Evolutionary conservation across 148 eudicot species (phyloP).

Genomic region (Mesembryanthemum crystallinum): DNA sequence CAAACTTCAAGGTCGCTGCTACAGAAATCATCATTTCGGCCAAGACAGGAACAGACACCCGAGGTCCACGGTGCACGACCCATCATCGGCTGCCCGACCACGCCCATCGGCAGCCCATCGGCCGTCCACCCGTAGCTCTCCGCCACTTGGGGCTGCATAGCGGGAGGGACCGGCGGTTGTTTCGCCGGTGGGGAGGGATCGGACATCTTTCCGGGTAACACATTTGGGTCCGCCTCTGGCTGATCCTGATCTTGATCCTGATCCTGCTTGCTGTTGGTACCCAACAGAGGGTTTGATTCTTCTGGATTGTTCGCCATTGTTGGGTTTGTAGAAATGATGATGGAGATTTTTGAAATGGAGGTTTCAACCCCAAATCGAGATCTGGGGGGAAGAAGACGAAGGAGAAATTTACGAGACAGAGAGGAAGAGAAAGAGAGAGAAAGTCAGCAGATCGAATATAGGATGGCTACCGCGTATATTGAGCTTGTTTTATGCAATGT

Average conservation of each 20-base stretch:
- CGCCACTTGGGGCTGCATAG: constrained; percentile 21
- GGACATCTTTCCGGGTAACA: not conserved
- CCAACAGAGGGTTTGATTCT: constrained; percentile 60
- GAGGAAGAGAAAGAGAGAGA: too few species aligned
- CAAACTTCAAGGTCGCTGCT: constrained; percentile 94
- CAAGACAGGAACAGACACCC: constrained; percentile 54
- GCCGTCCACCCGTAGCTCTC: constrained; percentile 57
- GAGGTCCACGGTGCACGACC: constrained; percentile 60
- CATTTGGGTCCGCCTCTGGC: not conserved
- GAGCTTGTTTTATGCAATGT: too few species aligned
- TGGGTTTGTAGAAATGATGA: not conserved
- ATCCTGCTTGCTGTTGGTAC: constrained; percentile 15
- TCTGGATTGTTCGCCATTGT: constrained; percentile 44
- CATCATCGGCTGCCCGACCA: constrained; percentile 38
- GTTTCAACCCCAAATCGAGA: too few species aligned
- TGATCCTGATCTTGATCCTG: constrained; percentile 5
- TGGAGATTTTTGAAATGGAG: too few species aligned
- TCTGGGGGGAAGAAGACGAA: too few species aligned
- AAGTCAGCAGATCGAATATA: too few species aligned
- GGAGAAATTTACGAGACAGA: too few species aligned
- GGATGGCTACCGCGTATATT: too few species aligned
- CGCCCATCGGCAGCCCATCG: constrained; percentile 54
- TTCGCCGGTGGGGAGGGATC: constrained; percentile 22
- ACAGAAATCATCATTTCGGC: constrained; percentile 63
- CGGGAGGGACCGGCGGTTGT: constrained; percentile 28